phyloP scores from a whole-genome alignment of 208 protist species.

The Naegleria gruberi region DNA sequence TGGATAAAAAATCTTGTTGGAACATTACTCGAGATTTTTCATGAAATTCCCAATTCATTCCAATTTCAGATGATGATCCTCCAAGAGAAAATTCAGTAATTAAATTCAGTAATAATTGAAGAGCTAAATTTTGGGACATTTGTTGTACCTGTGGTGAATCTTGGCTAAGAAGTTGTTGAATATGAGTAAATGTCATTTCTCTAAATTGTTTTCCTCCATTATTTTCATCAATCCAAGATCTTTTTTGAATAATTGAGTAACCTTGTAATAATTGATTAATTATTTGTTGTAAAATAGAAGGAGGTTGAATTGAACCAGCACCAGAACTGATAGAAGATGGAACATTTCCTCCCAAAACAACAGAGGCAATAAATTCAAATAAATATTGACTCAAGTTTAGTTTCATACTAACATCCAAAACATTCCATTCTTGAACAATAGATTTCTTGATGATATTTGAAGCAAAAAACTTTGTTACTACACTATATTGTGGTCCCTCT shows the following conservation, averaged over 20 bases:
- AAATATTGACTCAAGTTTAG: neutral
- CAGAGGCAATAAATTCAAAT: neutral
- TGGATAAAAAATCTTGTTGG: neutral
- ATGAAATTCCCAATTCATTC: slow-evolving; percentile 15
- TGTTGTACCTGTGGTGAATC: neutral
- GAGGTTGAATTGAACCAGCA: neutral
- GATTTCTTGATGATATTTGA: neutral
- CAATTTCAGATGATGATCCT: neutral
- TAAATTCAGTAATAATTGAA: neutral
- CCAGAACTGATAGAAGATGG: neutral
- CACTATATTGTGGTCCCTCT: neutral
- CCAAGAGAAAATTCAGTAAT: slow-evolving; percentile 8
- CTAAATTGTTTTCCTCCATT: neutral
- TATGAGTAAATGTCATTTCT: neutral
- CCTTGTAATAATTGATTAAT: neutral
- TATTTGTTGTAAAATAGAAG: neutral
- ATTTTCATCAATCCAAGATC: neutral
- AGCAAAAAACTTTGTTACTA: neutral
- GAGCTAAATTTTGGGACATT: neutral
- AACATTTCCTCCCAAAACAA: neutral
- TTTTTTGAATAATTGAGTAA: neutral
- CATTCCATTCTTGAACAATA: neutral
- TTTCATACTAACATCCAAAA: neutral
- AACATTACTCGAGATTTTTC: neutral
- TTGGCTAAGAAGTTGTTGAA: neutral